Evolutionary conservation across 108 stramenopile genomes (phyloP).

Genomic region (Skeletonema grethae): DNA sequence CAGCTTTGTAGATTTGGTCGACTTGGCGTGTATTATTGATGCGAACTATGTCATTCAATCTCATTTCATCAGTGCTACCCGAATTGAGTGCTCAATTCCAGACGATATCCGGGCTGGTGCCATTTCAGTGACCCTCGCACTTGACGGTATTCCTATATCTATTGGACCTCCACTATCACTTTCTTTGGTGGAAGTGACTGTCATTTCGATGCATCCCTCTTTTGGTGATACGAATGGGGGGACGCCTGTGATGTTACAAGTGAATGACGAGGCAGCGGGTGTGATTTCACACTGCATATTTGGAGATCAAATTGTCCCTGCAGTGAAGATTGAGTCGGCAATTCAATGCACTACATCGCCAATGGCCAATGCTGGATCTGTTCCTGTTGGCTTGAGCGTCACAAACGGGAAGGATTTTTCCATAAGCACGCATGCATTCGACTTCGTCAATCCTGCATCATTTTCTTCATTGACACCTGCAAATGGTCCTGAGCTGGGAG

Average conservation of each 20-base stretch:
- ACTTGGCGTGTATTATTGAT: slow-evolving; percentile 24
- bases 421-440: not conserved
- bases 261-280: not conserved
- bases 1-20: slow-evolving; percentile 26
- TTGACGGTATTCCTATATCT: slow-evolving; percentile 20
- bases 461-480: slow-evolving; percentile 6
- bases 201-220: slow-evolving; percentile 13
- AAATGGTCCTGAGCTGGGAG: slow-evolving; percentile 17
- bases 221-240: slow-evolving; percentile 23
- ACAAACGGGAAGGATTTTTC: not conserved
- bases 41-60: slow-evolving; percentile 11
- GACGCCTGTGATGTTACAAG: slow-evolving; percentile 12
- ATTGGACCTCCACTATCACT: slow-evolving; percentile 26
- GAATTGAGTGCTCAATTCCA: slow-evolving; percentile 35
- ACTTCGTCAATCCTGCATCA: not conserved
- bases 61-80: slow-evolving; percentile 14
- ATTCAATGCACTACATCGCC: slow-evolving; percentile 11
- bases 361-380: not conserved
- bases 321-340: not conserved
- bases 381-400: slow-evolving; percentile 5
- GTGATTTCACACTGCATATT: slow-evolving; percentile 4
- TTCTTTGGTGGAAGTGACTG: slow-evolving; percentile 16
- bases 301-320: slow-evolving; percentile 11
- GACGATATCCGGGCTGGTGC: not conserved
- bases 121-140: slow-evolving; percentile 20